Conservation (phyloP, 106 monocot species). For the Dendrobium huoshanense region DNA sequence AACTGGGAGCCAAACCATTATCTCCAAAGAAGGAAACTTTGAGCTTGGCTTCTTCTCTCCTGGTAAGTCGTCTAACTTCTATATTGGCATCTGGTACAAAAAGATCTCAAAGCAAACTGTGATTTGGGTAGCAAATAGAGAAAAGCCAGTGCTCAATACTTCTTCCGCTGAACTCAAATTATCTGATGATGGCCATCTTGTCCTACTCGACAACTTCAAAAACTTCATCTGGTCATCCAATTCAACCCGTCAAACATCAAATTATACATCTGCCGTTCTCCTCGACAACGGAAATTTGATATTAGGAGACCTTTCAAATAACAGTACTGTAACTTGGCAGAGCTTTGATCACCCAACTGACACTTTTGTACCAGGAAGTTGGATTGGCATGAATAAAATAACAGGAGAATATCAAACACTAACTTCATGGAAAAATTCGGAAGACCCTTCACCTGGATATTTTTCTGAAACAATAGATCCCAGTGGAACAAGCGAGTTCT, state of each 20-base stretch:
- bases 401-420: conserved; percentile 8
- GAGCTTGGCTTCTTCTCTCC: conserved; percentile 22
- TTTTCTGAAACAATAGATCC: conserved; percentile 8
- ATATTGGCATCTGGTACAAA: conserved; percentile 25
- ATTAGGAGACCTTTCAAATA: neutral
- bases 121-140: conserved; percentile 15
- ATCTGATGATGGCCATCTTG: conserved; percentile 1
- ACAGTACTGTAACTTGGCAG: neutral
- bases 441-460: conserved; percentile 8
- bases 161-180: conserved; percentile 5
- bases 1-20: conserved; percentile 1
- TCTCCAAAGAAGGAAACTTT: conserved; percentile 13
- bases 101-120: conserved; percentile 5
- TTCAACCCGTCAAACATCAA: neutral
- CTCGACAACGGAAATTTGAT: conserved; percentile 13
- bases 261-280: neutral
- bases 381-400: conserved; percentile 4
- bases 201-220: neutral
- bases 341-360: conserved; percentile 12
- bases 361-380: neutral
- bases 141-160: neutral
- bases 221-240: conserved; percentile 15
- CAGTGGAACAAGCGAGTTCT: neutral
- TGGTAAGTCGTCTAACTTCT: conserved; percentile 14
- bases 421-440: conserved; percentile 6